Evolutionary conservation across 305 asterid genomes (phyloP), one percentile per base, ranked within the genome.

Genomic region (Rubia peregrina): DNA sequence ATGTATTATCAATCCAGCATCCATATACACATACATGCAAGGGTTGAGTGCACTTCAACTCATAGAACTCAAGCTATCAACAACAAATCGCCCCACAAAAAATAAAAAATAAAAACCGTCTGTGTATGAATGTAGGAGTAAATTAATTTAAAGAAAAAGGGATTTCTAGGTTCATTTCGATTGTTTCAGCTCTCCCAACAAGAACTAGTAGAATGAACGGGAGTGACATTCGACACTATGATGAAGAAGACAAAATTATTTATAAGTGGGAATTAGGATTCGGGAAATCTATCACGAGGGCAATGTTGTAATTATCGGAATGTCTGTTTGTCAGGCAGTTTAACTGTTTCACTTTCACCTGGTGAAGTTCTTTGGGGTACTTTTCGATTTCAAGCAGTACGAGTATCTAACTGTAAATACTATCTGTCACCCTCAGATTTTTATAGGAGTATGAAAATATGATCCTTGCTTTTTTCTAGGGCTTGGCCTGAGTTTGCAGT

Each of bases 61-160:
- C 41, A 51, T 53, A 53, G 24, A 75, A 63, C 67, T 72, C 60
- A 63, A 75, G 16, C 48, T 40, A 38, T 36, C 42, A 17, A n/a
- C 12, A 44, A 62, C 16, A 71, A 40, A 8, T 56, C 59, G 48
- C 46, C 9, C 57, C 9, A 51, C 57, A 21, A 51, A 17, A 6
- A 5, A 41, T 41, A 5, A 8, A 6, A 6, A 51, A 51, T 5
- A 6, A 16, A 51, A 51, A 1, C 5, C 5, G 57, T 17, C 3
- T 8, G 57, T 1, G 57, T 51, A 51, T 51, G 22, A 51, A 51
- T 51, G 21, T 1, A 16, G 1, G 57, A 17, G 22, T 51, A 51
- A 30, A 17, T 17, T 51, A 51, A 16, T n/a, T 51, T 22, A 9
- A 51, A 16, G 1, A 17, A 6, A n/a, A 51, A 6, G 21, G 17